Evolutionary conservation across 1,139 yeast genomes (phyloP).

Genomic region (Nakaseomyces kungkrabaensis): DNA sequence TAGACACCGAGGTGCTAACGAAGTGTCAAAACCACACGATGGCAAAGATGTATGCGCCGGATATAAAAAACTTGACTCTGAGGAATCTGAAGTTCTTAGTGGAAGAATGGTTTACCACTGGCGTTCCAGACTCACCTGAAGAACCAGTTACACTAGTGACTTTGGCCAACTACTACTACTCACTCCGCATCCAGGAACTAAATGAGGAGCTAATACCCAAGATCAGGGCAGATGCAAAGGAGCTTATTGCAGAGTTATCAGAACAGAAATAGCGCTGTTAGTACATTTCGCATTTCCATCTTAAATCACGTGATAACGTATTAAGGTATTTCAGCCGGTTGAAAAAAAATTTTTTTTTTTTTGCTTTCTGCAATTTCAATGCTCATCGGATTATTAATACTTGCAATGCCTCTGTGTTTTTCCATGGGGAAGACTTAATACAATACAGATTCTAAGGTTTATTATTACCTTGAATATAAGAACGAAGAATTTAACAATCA

Average conservation of each 20-base stretch:
- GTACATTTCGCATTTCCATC: too few species aligned
- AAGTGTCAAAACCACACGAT: conserved; percentile 19
- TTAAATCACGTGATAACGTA: background rate
- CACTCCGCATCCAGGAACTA: conserved; percentile 17
- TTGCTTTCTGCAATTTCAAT: background rate
- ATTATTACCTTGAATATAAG: too few species aligned
- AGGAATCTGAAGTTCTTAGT: conserved; percentile 18
- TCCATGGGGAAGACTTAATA: too few species aligned
- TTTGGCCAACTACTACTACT: conserved; percentile 25
- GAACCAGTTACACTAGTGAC: conserved; percentile 16
- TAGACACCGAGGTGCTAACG: conserved; percentile 18
- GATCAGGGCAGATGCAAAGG: conserved; percentile 7
- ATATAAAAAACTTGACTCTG: conserved; percentile 13
- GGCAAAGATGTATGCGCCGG: conserved; percentile 20
- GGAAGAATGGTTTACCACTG: conserved; percentile 15
- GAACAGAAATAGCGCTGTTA: background rate
- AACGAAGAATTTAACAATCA: too few species aligned
- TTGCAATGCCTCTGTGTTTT: too few species aligned
- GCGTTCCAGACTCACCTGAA: conserved; percentile 7
- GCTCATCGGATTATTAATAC: background rate
- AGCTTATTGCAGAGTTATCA: background rate
- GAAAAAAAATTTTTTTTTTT: too few species aligned
- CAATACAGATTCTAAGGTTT: too few species aligned
- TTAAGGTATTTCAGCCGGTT: too few species aligned
- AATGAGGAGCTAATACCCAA: conserved; percentile 20